These are phyloP conservation scores for Sabuloglossum arenarium DNA, from an alignment of 495 filamentous ascomycete species.

Conservation along the genomic window DNA sequence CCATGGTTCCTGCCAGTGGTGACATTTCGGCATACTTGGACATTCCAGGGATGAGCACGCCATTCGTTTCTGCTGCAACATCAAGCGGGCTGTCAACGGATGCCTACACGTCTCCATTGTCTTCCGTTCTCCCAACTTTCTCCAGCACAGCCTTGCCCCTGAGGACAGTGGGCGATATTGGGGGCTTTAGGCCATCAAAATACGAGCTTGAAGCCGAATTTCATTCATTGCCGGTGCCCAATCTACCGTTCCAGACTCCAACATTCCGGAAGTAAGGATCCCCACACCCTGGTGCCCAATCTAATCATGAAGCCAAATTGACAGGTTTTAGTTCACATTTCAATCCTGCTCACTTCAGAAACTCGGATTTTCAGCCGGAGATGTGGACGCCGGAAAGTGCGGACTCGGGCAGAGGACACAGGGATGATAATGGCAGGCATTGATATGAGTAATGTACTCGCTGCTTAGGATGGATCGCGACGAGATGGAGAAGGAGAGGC, in stretches of 20 bases:
- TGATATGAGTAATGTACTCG: neutral
- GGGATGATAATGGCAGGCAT: neutral
- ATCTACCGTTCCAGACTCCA: conserved; percentile 9
- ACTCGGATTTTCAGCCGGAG: conserved; percentile 66
- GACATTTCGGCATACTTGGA: neutral
- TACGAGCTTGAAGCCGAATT: conserved; percentile 13
- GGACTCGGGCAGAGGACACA: neutral
- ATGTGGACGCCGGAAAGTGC: conserved; percentile 14
- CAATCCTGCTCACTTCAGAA: conserved; percentile 68
- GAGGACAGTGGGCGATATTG: neutral
- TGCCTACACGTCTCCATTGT: neutral
- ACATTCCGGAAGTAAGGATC: conserved; percentile 10
- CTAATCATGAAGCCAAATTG: conserved; percentile 27
- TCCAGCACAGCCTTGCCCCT: neutral
- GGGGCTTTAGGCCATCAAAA: conserved; percentile 15
- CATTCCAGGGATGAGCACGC: neutral
- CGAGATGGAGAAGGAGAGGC: neutral
- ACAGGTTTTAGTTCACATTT: conserved; percentile 40
- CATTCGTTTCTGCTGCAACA: neutral
- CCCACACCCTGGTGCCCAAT: conserved; percentile 17
- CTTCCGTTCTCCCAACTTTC: neutral
- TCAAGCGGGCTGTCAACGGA: neutral
- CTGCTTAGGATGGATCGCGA: neutral
- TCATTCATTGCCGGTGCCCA: neutral
- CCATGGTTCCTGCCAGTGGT: neutral